Evolutionary conservation across 495 filamentous ascomycete species (phyloP).

Genomic region (Xylaria palmicola): DNA sequence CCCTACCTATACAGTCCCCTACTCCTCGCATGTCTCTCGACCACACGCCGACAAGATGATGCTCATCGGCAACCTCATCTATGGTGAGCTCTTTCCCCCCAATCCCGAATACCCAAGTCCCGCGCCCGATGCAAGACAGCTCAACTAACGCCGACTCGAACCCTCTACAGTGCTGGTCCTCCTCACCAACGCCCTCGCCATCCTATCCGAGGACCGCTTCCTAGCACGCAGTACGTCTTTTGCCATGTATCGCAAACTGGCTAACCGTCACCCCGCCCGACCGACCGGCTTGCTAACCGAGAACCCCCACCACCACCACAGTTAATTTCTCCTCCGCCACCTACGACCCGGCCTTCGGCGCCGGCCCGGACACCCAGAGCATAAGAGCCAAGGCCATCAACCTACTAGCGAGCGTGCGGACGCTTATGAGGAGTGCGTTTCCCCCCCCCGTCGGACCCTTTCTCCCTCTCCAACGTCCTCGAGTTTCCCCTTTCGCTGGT

Average conservation of each 20-base stretch:
- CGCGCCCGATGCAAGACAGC: slow-evolving; percentile 4
- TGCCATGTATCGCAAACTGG: not conserved
- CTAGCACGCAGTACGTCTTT: slow-evolving; percentile 79
- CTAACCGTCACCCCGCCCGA: no score
- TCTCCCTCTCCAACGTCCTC: not conserved
- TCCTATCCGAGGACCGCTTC: slow-evolving; percentile 97
- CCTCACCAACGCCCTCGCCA: slow-evolving; percentile 88
- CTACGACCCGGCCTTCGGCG: slow-evolving; percentile 73
- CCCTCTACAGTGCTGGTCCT: slow-evolving; percentile 70
- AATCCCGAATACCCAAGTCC: not conserved
- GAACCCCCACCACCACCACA: slow-evolving; percentile 31
- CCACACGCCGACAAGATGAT: slow-evolving; percentile 50
- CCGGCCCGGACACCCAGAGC: slow-evolving; percentile 64
- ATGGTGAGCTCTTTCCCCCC: slow-evolving; percentile 49
- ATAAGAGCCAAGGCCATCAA: slow-evolving; percentile 86
- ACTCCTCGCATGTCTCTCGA: slow-evolving; percentile 11
- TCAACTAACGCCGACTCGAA: slow-evolving; percentile 6
- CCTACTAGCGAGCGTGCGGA: slow-evolving; percentile 85
- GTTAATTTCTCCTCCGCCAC: slow-evolving; percentile 74
- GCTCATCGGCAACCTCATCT: slow-evolving; percentile 72
- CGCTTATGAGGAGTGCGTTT: slow-evolving; percentile 87
- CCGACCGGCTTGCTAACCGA: no score
- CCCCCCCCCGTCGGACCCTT: not conserved
- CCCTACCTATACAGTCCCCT: not conserved
- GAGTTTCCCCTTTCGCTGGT: no score